Conservation (phyloP, 345 rosid genomes). For the Cardamine resedifolia region DNA sequence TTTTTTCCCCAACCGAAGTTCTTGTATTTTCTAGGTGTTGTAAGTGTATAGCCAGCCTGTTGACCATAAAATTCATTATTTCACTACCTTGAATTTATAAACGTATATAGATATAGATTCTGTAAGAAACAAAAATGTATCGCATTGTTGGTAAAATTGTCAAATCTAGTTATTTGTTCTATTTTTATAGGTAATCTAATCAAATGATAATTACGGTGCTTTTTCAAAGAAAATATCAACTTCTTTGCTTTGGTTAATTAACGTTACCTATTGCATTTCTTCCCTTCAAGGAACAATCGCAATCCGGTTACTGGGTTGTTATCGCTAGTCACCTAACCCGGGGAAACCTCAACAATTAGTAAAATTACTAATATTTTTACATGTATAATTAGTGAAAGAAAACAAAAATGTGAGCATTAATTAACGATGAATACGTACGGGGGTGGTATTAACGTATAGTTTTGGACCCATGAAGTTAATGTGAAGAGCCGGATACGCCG, state of each 20-base stretch:
- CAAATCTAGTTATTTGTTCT: not conserved
- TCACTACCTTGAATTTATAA: not conserved
- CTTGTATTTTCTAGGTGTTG: conserved; percentile 67
- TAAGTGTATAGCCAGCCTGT: conserved; percentile 74
- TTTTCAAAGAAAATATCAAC: not conserved
- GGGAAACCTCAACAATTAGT: not conserved
- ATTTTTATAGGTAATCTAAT: no score
- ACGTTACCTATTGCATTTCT: conserved; percentile 78
- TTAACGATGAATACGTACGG: conserved; percentile 43
- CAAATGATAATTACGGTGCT: not conserved
- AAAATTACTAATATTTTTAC: not conserved
- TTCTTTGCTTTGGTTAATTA: not conserved
- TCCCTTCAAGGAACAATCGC: conserved; percentile 87
- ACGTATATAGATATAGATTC: not conserved
- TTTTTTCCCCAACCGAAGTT: conserved; percentile 50
- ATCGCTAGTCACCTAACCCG: conserved; percentile 58
- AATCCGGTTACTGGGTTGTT: conserved; percentile 74
- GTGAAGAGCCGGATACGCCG: conserved; percentile 60
- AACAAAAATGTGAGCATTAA: not conserved
- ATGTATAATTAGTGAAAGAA: not conserved
- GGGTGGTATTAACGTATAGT: conserved; percentile 71
- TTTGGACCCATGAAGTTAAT: conserved; percentile 83
- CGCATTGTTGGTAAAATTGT: not conserved
- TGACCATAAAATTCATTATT: not conserved
- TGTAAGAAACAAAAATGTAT: not conserved